Base-by-base conservation (phyloP, 139 green algal genomes). In the Coelastrella sp. region DNA sequence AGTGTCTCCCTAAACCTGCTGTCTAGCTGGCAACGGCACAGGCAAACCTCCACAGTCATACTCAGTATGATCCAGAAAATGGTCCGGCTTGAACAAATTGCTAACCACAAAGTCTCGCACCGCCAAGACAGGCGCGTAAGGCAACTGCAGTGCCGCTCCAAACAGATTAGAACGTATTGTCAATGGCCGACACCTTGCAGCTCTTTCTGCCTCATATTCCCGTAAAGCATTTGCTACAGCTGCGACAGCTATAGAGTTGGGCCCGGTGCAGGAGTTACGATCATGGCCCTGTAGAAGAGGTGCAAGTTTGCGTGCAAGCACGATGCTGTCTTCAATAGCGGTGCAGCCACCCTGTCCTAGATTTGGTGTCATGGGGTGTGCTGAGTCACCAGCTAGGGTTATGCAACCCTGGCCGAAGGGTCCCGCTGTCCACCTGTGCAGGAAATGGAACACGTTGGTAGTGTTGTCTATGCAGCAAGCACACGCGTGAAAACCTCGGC, bases 301-400 rank as follows among this genome's bases (percentile, higher is more conserved):
- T 23, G 57, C 58, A 75, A 97, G 76, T 16, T 73, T 32, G 4
- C 84, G 77, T n/a, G 90, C 95, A 19, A 97, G 87, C 22, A 96
- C 89, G 0, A 97, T 81, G 0, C 76, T 94, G 64, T 97, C 96
- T 90, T 98, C 96, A 4, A 98, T 87, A 0, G 96, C 96, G 7
- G 92, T 92, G 90, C 94, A 96, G 68, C 96, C 96, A 7, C 96
- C 94, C 90, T 96, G 94, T 10, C 94, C 94, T 11, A 97, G 89
- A 90, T 97, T 96, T 59, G 94, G 95, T 5, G 96, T 97, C 96
- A 97, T 97, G 14, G 96, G 96, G 89, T 98, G 96, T 17, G 94
- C 82, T 7, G 96, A 94, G 85, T 98, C 96, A 5, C 96, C 96
- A 47, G 83, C 89, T 54, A 98, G 80, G 0, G 95, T 96, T 4